Percentiles rank a stretch among this genome's conserved stretches.
phyloP scores from a whole-genome alignment of 495 filamentous ascomycete species.

The Letharia columbiana region DNA sequence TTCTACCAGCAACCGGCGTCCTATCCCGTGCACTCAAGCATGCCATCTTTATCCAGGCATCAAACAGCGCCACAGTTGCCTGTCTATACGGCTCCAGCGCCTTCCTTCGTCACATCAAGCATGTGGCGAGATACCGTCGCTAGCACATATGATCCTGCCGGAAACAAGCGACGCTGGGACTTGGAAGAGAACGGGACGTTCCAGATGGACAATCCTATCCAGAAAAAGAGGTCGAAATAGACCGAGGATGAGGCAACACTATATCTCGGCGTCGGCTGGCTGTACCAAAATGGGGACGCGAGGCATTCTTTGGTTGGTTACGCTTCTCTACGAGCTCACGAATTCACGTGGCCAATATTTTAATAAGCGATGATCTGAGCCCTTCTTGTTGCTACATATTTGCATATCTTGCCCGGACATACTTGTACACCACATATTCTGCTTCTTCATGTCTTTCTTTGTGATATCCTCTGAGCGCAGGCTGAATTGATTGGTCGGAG shows the following conservation, averaged over 20 bases:
- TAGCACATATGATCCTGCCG: slow-evolving; percentile 69
- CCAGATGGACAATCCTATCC: slow-evolving; percentile 13
- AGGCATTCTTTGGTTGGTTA: not conserved
- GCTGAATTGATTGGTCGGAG: not conserved
- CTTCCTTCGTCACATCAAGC: slow-evolving; percentile 73
- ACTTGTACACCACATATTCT: not conserved
- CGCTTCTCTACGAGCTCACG: not conserved
- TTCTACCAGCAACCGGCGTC: slow-evolving; percentile 23
- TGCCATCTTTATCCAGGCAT: slow-evolving; percentile 32
- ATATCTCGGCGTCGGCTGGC: not conserved
- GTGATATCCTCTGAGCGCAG: slow-evolving; percentile 1
- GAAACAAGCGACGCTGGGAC: slow-evolving; percentile 70
- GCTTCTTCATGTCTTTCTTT: not conserved
- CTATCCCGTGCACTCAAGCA: slow-evolving; percentile 19
- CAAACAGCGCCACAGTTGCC: slow-evolving; percentile 39
- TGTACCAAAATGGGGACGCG: not conserved
- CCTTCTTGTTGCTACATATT: not conserved
- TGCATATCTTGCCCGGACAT: not conserved
- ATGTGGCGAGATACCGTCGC: slow-evolving; percentile 98
- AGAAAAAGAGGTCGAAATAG: slow-evolving; percentile 22
- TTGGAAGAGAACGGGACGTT: slow-evolving; percentile 12
- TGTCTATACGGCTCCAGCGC: slow-evolving; percentile 47
- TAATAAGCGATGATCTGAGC: not conserved
- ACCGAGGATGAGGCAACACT: not conserved
- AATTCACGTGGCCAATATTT: not conserved